Percentiles rank a stretch among this genome's conserved stretches.
phyloP scores from a whole-genome alignment of 1,284 basidiomycete species.

The Hemileia vastatrix region DNA sequence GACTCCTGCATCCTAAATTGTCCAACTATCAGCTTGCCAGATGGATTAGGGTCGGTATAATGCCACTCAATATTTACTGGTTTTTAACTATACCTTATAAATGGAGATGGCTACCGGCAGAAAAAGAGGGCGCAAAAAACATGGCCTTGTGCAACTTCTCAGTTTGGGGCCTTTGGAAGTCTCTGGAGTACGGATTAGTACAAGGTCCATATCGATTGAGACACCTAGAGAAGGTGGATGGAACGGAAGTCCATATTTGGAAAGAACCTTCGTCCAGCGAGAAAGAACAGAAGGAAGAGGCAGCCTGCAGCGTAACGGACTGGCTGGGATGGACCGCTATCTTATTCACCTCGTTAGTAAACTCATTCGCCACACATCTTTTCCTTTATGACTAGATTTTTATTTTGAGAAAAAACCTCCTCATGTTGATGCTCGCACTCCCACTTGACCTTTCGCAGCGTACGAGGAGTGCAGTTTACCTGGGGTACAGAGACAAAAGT shows the following conservation, averaged over 20 bases:
- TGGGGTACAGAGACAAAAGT: slow-evolving; percentile 7
- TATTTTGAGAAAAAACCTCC: neutral
- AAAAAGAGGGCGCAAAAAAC: neutral
- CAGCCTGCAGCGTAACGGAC: neutral
- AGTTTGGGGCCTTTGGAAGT: slow-evolving; percentile 1
- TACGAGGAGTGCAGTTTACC: slow-evolving; percentile 9
- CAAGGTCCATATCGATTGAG: neutral
- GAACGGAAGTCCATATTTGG: neutral
- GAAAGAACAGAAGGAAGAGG: slow-evolving; percentile 1
- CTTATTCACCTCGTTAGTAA: neutral
- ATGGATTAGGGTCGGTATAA: slow-evolving; percentile 5
- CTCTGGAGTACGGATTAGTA: neutral
- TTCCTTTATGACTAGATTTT: neutral
- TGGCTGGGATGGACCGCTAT: neutral
- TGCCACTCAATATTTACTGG: slow-evolving; percentile 3
- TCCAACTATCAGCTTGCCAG: neutral
- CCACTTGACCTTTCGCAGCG: neutral
- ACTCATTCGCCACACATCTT: neutral
- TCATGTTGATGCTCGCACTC: neutral
- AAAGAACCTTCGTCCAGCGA: too few species aligned
- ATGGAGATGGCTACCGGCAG: neutral
- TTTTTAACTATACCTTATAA: neutral
- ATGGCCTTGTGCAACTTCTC: slow-evolving; percentile 3
- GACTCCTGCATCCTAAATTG: slow-evolving; percentile 16
- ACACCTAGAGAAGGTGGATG: neutral